Evolutionary conservation across 495 filamentous ascomycete species (phyloP), one percentile per base, ranked within the genome.

Genomic region (Hypoxylon cercidicola): DNA sequence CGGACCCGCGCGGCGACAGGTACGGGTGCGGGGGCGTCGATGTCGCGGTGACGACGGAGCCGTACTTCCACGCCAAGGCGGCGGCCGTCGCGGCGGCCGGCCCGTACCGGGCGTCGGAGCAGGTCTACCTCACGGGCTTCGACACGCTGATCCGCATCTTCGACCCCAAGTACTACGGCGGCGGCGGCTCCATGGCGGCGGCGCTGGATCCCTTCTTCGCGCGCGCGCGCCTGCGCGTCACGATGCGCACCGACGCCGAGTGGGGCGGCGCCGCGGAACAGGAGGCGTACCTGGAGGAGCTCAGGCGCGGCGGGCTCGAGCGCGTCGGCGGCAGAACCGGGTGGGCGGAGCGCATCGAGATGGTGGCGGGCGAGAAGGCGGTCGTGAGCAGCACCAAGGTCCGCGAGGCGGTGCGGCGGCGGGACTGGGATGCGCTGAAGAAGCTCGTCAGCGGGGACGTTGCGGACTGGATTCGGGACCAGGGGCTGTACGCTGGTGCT

Each of bases 131-230:
- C 15, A 88, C 86, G 0, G 94, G 94, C 28, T 97, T 87, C 69
- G 94, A 99, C 77, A 97, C 94, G 0, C 71, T 97, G 28, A 88
- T 92, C 16, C 87, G 94, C 21, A 88, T 97, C 51, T 86, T 97
- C 70, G 80, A 92, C 60, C 76, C 89, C 0, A 94, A 91, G 70
- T 98, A 98, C 74, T 99, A 99, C n/a, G n/a, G n/a, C 72, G 1
- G 83, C 79, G 0, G 71, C 77, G 0, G 59, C 61, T 23, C 77
- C 0, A 80, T 83, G 72, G 70, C 69, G 18, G 75, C 79, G 12
- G 82, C 85, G 0, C 77, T 99, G 2, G 80, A 76, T 21, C 84
- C 84, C 0, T 90, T 97, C 60, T 90, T 97, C 62, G 77, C 79
- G 13, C 82, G 82, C 19, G 88, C 95, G 67, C 78, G 84, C 35